Base-by-base conservation (phyloP, 768 basidiomycete genomes). In the Gloeophyllum trabeum region DNA sequence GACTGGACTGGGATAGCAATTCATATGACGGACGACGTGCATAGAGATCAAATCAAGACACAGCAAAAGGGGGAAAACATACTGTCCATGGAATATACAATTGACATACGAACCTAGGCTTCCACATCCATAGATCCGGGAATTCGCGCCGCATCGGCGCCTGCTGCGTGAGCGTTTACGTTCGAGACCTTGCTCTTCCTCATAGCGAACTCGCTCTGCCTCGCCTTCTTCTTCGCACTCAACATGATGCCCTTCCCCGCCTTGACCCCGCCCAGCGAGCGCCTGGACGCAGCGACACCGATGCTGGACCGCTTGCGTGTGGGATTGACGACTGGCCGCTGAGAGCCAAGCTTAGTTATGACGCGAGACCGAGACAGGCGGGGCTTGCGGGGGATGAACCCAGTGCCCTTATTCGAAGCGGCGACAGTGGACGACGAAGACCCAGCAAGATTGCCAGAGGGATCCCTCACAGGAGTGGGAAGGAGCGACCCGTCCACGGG, bases 361-460 rank as follows among this genome's bases (percentile, higher is more conserved):
- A 89, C 82, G 46, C 79, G 81, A 21, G 83, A 84, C 28, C 87
- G 74, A 34, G 86, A 89, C 48, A 89, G 84, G 5, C 84, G 74
- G 3, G 86, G 86, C 54, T 76, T 79, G 7, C 20, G 7, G 20
- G 10, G 36, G 36, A 7, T 30, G 28, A 7, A 30, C 28, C 10
- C 7, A 16, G 28, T 30, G 7, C 10, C 28, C 10, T 7, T 7
- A 7, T 30, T 30, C 28, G 28, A 30, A 30, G 10, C 36, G 20
- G 20, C 20, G 36, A 37, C 10, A 21, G 36, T n/a, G n/a, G n/a
- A n/a, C n/a, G n/a, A n/a, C n/a, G n/a, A n/a, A n/a, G n/a, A n/a
- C n/a, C n/a, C n/a, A n/a, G n/a, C n/a, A n/a, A n/a, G n/a, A n/a
- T n/a, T n/a, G n/a, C n/a, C n/a, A n/a, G n/a, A n/a, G n/a, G n/a